A percentile compares a stretch with the other conserved stretches of the same genome.
Conservation (phyloP, 2,329 filamentous ascomycete genomes). For the Beauveria varroae region DNA sequence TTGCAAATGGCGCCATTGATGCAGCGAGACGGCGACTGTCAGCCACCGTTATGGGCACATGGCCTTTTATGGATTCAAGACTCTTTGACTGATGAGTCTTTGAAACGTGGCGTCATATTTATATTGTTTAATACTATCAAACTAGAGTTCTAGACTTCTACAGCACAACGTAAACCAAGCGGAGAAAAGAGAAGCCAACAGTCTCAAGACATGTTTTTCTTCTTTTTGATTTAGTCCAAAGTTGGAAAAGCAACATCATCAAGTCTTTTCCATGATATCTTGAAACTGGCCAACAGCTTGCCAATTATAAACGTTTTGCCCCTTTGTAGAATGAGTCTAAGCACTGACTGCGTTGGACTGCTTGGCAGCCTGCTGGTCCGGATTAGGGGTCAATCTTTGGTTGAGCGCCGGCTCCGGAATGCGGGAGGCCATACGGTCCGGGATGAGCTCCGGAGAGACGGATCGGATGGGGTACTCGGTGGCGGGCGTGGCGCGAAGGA, state of each 20-base stretch:
- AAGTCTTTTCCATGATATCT: not conserved
- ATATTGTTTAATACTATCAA: not conserved
- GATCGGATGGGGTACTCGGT: constrained; percentile 48
- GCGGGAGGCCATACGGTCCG: constrained; percentile 54
- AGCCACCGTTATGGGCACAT: too few relatives aligned
- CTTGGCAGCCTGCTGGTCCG: constrained; percentile 33
- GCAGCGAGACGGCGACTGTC: too few relatives aligned
- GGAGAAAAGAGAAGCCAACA: not conserved
- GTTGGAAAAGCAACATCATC: not conserved
- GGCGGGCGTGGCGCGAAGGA: constrained; percentile 47
- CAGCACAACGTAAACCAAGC: not conserved
- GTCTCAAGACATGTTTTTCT: not conserved
- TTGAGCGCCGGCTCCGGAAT: constrained; percentile 41
- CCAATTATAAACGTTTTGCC: not conserved
- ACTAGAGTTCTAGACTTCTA: not conserved
- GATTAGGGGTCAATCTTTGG: constrained; percentile 40
- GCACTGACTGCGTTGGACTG: constrained; percentile 20
- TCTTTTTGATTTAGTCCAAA: not conserved
- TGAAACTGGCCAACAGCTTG: not conserved
- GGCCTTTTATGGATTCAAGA: too few relatives aligned
- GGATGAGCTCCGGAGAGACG: constrained; percentile 52
- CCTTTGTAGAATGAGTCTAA: constrained; percentile 3
- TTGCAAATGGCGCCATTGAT: too few relatives aligned
- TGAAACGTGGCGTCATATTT: not conserved
- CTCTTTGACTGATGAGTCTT: not conserved